Evolutionary conservation across 1,139 yeast species (phyloP).

Genomic region (Magnusiomyces tetraspermus): DNA sequence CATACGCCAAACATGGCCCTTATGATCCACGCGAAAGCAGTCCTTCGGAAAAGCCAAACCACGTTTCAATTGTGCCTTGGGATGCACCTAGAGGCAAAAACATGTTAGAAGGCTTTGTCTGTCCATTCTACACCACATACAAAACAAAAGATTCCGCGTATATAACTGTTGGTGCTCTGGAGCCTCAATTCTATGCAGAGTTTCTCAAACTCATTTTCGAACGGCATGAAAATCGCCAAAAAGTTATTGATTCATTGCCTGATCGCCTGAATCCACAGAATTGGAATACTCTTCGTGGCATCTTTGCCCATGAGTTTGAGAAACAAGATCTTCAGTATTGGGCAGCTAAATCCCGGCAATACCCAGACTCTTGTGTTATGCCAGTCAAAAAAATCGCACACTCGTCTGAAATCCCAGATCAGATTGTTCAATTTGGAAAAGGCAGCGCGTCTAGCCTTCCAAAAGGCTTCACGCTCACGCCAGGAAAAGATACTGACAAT

Average conservation of each 20-base stretch:
- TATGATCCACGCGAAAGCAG: constrained; percentile 2
- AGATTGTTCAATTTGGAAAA: constrained; percentile 5
- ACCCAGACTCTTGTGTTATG: constrained; percentile 16
- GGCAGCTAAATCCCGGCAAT: constrained; percentile 10
- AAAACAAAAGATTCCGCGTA: constrained; percentile 16
- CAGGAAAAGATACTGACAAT: not conserved
- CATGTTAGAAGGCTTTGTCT: constrained; percentile 18
- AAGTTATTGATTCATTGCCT: constrained; percentile 1
- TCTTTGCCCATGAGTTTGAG: constrained; percentile 13
- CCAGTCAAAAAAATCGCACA: constrained; percentile 14
- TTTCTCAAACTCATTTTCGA: constrained; percentile 14
- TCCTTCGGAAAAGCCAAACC: not conserved
- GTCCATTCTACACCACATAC: constrained; percentile 18
- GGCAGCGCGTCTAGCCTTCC: not conserved
- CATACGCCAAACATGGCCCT: constrained; percentile 13
- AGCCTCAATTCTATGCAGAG: constrained; percentile 19
- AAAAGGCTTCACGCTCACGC: not conserved
- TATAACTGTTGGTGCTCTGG: constrained; percentile 20
- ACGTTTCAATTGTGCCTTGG: constrained; percentile 6
- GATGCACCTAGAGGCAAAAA: constrained; percentile 16
- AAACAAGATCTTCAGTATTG: constrained; percentile 12
- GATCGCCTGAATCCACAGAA: constrained; percentile 14
- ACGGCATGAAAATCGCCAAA: not conserved
- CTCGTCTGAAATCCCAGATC: constrained; percentile 13
- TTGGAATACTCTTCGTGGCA: constrained; percentile 15